Conservation (phyloP, 176 grass and related monocot species). For the Phoenix dactylifera region DNA sequence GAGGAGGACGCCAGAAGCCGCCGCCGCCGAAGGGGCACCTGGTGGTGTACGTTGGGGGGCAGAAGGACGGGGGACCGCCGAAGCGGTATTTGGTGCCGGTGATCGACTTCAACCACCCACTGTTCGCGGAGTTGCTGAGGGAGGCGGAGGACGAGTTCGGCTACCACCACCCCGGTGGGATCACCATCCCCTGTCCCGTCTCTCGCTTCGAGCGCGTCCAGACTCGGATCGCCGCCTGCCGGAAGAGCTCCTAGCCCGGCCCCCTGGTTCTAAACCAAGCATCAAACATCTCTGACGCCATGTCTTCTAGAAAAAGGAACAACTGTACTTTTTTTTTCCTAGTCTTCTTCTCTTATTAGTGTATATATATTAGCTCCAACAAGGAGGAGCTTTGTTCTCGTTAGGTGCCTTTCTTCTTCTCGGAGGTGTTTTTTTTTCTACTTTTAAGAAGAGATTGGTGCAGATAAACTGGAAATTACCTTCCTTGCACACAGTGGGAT, state of each 20-base stretch:
- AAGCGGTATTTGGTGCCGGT: conserved; percentile 73
- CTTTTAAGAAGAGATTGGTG: too few species aligned
- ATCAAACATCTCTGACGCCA: too few species aligned
- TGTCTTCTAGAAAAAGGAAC: too few species aligned
- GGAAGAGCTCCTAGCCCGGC: not conserved
- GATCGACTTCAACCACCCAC: conserved; percentile 92
- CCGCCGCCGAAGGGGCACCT: conserved; percentile 77
- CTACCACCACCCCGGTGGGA: conserved; percentile 82
- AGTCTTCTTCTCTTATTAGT: too few species aligned
- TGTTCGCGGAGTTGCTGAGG: conserved; percentile 71
- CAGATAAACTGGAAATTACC: too few species aligned
- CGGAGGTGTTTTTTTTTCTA: too few species aligned
- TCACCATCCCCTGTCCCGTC: conserved; percentile 88
- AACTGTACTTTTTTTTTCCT: too few species aligned
- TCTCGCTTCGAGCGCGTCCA: conserved; percentile 58
- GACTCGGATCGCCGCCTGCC: conserved; percentile 33
- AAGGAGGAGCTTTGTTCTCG: too few species aligned
- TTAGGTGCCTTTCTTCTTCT: too few species aligned
- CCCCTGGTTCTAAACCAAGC: not conserved
- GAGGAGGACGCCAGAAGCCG: not conserved
- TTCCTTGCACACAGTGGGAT: too few species aligned
- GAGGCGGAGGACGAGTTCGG: conserved; percentile 95
- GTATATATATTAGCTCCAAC: too few species aligned
- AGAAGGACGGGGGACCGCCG: conserved; percentile 17
- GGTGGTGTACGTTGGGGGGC: conserved; percentile 72